phyloP scores from a whole-genome alignment of 2,329 filamentous ascomycete species.

The Pestalotiopsis sp. region DNA sequence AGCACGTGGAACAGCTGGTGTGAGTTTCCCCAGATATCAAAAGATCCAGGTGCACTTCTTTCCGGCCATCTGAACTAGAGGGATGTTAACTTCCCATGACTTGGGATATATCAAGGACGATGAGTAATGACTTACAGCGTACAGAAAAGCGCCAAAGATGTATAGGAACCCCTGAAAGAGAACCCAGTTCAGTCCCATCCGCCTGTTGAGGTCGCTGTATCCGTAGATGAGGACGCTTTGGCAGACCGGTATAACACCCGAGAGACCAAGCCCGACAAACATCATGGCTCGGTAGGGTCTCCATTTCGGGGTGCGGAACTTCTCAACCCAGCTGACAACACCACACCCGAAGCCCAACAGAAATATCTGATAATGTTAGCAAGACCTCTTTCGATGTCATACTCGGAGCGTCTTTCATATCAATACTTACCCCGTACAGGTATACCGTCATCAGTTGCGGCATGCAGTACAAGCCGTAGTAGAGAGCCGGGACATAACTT shows the following conservation, averaged over 20 bases:
- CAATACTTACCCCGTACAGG: slow-evolving; percentile 67
- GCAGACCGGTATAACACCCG: slow-evolving; percentile 79
- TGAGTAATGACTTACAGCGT: slow-evolving; percentile 63
- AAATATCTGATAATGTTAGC: slow-evolving; percentile 63
- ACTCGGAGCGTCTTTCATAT: not conserved
- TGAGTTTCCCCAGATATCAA: slow-evolving; percentile 90
- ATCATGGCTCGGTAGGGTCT: slow-evolving; percentile 84
- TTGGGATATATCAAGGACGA: not conserved
- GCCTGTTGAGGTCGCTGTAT: slow-evolving; percentile 63
- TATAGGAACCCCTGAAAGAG: slow-evolving; percentile 82
- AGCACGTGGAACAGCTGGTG: slow-evolving; percentile 96
- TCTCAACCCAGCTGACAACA: slow-evolving; percentile 75
- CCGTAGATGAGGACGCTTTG: slow-evolving; percentile 76
- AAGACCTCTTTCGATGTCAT: slow-evolving; percentile 1
- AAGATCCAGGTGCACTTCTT: slow-evolving; percentile 73
- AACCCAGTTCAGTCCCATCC: slow-evolving; percentile 82
- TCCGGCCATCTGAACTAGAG: slow-evolving; percentile 78
- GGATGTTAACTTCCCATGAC: not conserved
- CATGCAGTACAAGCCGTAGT: slow-evolving; percentile 81
- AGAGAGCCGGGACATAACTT: slow-evolving; percentile 85
- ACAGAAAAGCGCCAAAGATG: slow-evolving; percentile 81
- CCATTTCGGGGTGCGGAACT: slow-evolving; percentile 82
- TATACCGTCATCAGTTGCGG: slow-evolving; percentile 70
- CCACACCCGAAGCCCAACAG: slow-evolving; percentile 77
- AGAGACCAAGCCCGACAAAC: slow-evolving; percentile 87